Conservation (phyloP, 1,284 basidiomycete genomes). For the Sphagnurus paluster region DNA sequence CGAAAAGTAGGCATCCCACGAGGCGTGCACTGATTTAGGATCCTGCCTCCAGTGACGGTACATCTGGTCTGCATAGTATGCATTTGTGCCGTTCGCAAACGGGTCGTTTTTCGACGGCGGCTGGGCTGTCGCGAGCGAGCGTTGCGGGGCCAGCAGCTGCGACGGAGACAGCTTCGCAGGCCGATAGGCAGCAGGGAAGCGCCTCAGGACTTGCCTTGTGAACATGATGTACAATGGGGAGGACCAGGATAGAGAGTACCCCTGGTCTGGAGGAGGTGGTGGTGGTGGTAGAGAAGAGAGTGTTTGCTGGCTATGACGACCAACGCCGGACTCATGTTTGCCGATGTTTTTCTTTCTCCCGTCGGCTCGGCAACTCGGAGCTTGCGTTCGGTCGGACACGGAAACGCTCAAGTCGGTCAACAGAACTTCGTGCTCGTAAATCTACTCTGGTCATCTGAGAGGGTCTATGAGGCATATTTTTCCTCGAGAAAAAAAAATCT, state of each 20-base stretch:
- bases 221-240: conserved; percentile 24
- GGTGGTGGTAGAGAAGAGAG: conserved; percentile 6
- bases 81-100: conserved; percentile 90
- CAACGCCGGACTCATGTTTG: conserved; percentile 5
- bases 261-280: conserved; percentile 5
- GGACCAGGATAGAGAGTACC: neutral
- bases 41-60: conserved; percentile 90
- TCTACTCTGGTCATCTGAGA: too few species aligned
- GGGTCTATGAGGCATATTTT: too few species aligned
- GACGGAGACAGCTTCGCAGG: conserved; percentile 10
- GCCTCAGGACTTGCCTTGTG: conserved; percentile 32
- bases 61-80: conserved; percentile 97
- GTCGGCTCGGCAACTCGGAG: conserved; percentile 10
- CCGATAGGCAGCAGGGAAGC: conserved; percentile 22
- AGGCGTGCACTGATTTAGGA: conserved; percentile 89
- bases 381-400: conserved; percentile 7
- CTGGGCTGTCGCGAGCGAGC: conserved; percentile 51
- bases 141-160: conserved; percentile 19
- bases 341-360: conserved; percentile 10
- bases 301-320: conserved; percentile 6
- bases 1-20: conserved; percentile 95
- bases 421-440: too few species aligned
- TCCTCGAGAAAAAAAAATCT: too few species aligned
- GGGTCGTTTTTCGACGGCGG: conserved; percentile 72
- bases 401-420: too few species aligned